Evolutionary conservation across 106 monocot genomes (phyloP), one percentile per base, ranked within the genome.

Genomic region (Dactylorhiza incarnata): DNA sequence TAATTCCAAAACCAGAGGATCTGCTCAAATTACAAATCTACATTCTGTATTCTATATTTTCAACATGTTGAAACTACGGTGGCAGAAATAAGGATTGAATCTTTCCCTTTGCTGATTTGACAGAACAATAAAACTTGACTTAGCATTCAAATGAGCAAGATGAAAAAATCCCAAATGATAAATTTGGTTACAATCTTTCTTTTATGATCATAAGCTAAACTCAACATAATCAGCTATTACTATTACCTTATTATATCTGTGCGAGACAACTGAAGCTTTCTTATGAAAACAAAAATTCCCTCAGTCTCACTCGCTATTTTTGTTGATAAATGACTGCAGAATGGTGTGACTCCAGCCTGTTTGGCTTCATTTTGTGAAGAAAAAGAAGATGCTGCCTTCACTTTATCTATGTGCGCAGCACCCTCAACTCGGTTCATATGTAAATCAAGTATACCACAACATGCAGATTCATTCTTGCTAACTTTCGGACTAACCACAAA

Each of bases 211-310:
- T 52, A 52, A 52, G 14, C 51, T 52, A 52, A 61, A 24, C 61
- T 9, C n/a, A 61, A 22, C 16, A 61, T 7, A 44, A 67, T 67
- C 6, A 2, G 3, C 43, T 43, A 37, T 37, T 43, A 19, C 3
- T 5, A 5, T 67, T 67, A 67, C 67, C 67, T 67, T 37, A 67
- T 8, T 37, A 67, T 14, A 67, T 67, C 67, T 7, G 0, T 10
- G 13, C 67, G 67, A 10, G 67, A 67, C 43, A 67, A 43, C 2
- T 29, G 67, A 67, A 67, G 67, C 67, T 16, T 67, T 67, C 43
- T 29, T 43, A 67, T 9, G 43, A 37, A 26, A 37, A 14, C 43
- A 43, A 67, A 66, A 66, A 66, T 26, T 14, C 3, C 67, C 11
- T 67, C 13, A 37, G 37, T n/a, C 4, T 61, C 22, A 54, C 5